These are phyloP conservation scores for Silene latifolia DNA, from an alignment of 148 eudicot genomes.

Conservation along the genomic window DNA sequence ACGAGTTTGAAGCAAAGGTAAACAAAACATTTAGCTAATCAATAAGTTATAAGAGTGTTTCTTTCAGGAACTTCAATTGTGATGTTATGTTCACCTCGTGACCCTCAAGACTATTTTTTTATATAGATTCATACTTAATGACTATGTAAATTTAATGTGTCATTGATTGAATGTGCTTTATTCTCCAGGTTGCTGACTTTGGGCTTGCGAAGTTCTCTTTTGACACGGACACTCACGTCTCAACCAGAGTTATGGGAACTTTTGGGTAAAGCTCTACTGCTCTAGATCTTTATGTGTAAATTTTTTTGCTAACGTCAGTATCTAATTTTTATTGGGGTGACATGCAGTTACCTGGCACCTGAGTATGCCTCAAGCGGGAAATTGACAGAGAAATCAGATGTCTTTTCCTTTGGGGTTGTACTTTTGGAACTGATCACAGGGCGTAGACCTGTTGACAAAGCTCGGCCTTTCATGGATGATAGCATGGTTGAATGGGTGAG, in stretches of 20 bases:
- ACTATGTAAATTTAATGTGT: slow-evolving; percentile 13
- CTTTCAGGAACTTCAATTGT: not conserved
- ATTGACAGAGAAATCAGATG: slow-evolving; percentile 66
- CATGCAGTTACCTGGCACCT: slow-evolving; percentile 75
- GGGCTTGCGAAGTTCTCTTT: slow-evolving; percentile 67
- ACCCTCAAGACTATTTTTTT: not conserved
- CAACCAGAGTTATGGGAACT: slow-evolving; percentile 89
- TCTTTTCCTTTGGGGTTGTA: slow-evolving; percentile 73
- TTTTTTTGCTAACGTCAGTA: not conserved
- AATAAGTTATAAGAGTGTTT: not conserved
- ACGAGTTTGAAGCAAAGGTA: slow-evolving; percentile 74
- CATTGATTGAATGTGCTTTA: not conserved
- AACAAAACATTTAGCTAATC: not conserved
- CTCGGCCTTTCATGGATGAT: slow-evolving; percentile 49
- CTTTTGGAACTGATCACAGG: slow-evolving; percentile 73
- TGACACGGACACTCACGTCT: slow-evolving; percentile 80
- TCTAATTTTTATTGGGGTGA: slow-evolving; percentile 17
- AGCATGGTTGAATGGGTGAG: slow-evolving; percentile 78
- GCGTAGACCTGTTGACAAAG: slow-evolving; percentile 69
- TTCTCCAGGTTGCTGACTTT: slow-evolving; percentile 72
- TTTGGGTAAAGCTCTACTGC: slow-evolving; percentile 69
- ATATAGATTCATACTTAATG: not conserved
- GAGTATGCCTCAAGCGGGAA: slow-evolving; percentile 77
- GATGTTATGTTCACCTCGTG: too few relatives aligned
- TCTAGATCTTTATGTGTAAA: not conserved